Base-by-base conservation (phyloP, 2,329 filamentous ascomycete species). In the Fusarium solani-melongenae region DNA sequence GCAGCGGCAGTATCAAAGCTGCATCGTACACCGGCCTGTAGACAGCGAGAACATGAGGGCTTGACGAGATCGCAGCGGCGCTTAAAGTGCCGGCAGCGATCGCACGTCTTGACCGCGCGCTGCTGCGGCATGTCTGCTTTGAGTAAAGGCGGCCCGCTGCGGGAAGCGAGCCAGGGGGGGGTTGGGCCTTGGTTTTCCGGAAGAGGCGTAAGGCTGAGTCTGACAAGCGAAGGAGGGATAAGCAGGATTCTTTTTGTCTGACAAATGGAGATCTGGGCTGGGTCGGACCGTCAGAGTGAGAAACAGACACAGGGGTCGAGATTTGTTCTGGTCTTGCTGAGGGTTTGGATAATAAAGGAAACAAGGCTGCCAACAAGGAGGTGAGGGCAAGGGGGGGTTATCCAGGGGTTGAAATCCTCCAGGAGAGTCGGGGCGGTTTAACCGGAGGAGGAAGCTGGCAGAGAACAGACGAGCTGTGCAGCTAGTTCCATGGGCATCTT, bases 81-180 rank as follows among this genome's bases (percentile, higher is more conserved):
- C 69, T 82, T 82, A 71, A 81, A 81, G 57, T 81, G 79, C 58
- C 81, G 81, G 66, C 81, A 82, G 59, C 81, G 79, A 62, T 81
- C 79, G 73, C 81, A 82, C 36, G 81, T 82, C 76, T 79, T 82
- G 66, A 82, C 78, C 71, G 82, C 80, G 56, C 80, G 79, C 75
- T 79, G 78, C 65, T 77, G 79, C 38, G 78, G 78, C 79, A 80
- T 80, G 51, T 60, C 31, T 62, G 56, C 55, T 64, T 66, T 67
- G 31, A 58, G 62, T 56, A 55, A 51, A 65, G 29, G 61, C 67
- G 67, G 67, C 70, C 67, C 70, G 70, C 67, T 55, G 44, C 60
- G 64, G 41, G 70, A 46, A 69, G 44, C 44, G 59, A 62, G 59
- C 59, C 41, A 36, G 22, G 46, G 46, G 24, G 15, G 22, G 12